Evolutionary conservation across 768 basidiomycete species (phyloP), one percentile per base, ranked within the genome.

Genomic region (Lactifluus rugatus): DNA sequence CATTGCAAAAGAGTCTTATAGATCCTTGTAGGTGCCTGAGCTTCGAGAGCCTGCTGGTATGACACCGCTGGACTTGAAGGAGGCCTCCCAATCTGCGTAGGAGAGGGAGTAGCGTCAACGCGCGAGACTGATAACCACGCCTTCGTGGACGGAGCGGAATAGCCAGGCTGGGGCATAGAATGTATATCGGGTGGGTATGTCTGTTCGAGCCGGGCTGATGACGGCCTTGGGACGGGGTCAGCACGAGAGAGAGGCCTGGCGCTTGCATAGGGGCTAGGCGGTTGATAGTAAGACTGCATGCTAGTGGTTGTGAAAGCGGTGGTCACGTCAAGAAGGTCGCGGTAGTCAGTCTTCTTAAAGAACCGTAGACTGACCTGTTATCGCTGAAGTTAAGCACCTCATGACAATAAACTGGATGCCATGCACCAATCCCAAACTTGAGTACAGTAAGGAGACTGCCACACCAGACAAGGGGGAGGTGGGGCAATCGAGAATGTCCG

Each of bases 1-100:
- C 62, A 63, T 34, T 63, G 62, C 26, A 50, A 39, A 21, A 41
- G 36, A 19, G 62, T 63, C 48, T 52, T 61, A 37, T 8, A 16
- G 21, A 36, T 21, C 54, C 9, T 60, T 14, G n/a, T 28, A 23
- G 47, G 1, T 11, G 25, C 3, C 4, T n/a, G 17, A 8, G 11
- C 4, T 36, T 51, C 56, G 26, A 34, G 32, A 7, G 23, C 7
- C 28, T 42, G 48, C 7, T 39, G 37, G 48, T 19, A n/a, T 17
- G 39, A 11, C 28, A 13, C 8, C 5, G 17, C 37, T 4, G n/a
- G n/a, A n/a, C n/a, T n/a, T n/a, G 48, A 31, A 21, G 48, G 0
- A 10, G 48, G 1, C 16, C 31, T 56, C 37, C 26, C 54, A n/a
- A n/a, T 25, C 3, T 39, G 39, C 31, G 21, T 21, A 10, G 48